phyloP scores from a whole-genome alignment of 2,329 filamentous ascomycete species.

The Pseudopithomyces maydicus region DNA sequence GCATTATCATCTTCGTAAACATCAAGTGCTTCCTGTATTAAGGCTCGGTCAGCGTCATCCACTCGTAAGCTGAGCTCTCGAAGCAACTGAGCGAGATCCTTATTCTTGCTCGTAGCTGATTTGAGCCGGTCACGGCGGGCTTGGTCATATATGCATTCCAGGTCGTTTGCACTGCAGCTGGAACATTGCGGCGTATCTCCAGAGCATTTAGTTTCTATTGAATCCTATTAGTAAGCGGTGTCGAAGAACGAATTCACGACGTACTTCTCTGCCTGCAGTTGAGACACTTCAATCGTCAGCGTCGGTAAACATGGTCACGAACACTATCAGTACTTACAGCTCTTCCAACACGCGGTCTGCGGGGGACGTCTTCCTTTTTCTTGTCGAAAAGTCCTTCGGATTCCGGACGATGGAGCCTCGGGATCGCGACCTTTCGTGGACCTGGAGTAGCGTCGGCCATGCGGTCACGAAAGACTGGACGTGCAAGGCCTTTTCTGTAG shows the following conservation, averaged over 20 bases:
- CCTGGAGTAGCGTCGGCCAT: not conserved
- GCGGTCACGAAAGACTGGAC: too few relatives aligned
- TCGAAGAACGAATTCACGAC: not conserved
- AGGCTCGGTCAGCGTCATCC: slow-evolving; percentile 18
- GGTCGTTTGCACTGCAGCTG: slow-evolving; percentile 18
- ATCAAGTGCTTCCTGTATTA: slow-evolving; percentile 23
- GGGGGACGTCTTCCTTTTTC: not conserved
- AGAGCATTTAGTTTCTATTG: slow-evolving; percentile 30
- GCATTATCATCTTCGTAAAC: slow-evolving; percentile 19
- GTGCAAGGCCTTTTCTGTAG: too few relatives aligned
- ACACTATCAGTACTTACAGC: not conserved
- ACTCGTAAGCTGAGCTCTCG: slow-evolving; percentile 22
- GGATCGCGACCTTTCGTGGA: not conserved
- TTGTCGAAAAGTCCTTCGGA: not conserved
- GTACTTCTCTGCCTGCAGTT: slow-evolving; percentile 1
- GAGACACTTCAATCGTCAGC: not conserved
- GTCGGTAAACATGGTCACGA: not conserved
- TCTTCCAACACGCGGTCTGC: not conserved
- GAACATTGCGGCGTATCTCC: slow-evolving; percentile 26
- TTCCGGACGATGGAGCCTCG: not conserved
- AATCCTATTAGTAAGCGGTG: not conserved
- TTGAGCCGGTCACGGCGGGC: slow-evolving; percentile 29
- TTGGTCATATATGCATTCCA: slow-evolving; percentile 28
- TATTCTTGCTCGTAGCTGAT: slow-evolving; percentile 30
- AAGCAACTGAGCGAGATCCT: slow-evolving; percentile 21